Evolutionary conservation across 2,329 filamentous ascomycete genomes (phyloP), one percentile per base, ranked within the genome.

Genomic region (Huntiella omanensis): DNA sequence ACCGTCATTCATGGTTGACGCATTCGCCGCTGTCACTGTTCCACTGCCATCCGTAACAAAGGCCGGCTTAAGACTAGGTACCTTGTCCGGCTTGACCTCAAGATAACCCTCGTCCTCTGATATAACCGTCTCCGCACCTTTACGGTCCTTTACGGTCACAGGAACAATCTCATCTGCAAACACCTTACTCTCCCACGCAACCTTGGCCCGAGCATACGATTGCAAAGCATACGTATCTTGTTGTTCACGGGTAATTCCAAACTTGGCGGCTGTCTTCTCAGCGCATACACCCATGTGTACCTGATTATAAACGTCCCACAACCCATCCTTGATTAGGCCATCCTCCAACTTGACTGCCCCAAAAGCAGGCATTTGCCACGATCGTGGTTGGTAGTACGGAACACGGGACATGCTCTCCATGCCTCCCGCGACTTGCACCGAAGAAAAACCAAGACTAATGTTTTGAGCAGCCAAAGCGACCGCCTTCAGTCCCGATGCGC

Each of bases 391-490:
- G 59, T 95, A 96, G 63, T 92, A 92, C 2, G 91, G 91, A 4
- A 94, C 85, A 35, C 82, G 74, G 4, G 83, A 84, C 91, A 98
- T 98, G 63, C 84, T 95, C 67, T 98, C 91, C 83, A 98, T 95
- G 46, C 91, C 91, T 51, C 91, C 91, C 1, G 91, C 91, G 5
- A 96, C 71, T 60, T 93, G 83, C 0, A 83, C 87, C 56, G 93
- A 83, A 12, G 85, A 75, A 7, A 93, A 71, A 4, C 91, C 88
- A 8, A 98, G 73, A 63, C 95, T 84, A 55, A 96, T 94, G 58
- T 93, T 91, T 58, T 94, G 85, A 1, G 88, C 88, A 1, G 88
- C 91, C 39, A 96, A 73, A 16, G 74, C 77, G 4, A 96, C 86
- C 1, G 91, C 83, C 63, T 98, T 98, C 53, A 98, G 69, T 4